phyloP scores from a whole-genome alignment of 1,139 yeast species.

The Sugiyamaella grinbergsii region DNA sequence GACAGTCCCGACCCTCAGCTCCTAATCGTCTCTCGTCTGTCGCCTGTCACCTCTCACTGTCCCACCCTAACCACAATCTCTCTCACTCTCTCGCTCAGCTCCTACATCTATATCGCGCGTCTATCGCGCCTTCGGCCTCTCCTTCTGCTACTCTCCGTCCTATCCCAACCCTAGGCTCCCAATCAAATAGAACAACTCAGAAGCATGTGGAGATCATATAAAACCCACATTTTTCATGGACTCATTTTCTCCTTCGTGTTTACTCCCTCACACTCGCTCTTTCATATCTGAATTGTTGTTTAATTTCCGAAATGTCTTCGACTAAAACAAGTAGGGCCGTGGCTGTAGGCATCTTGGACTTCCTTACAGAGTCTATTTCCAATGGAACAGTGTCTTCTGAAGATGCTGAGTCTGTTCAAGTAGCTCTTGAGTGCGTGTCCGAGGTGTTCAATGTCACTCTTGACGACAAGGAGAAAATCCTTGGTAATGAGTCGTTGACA shows the following conservation, averaged over 20 bases:
- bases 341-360: slow-evolving; percentile 74
- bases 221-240: not conserved
- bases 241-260: not conserved
- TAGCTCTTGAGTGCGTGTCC: slow-evolving; percentile 88
- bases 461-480: slow-evolving; percentile 46
- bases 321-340: slow-evolving; percentile 56
- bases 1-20: too few relatives aligned
- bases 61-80: too few relatives aligned
- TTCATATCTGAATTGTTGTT: not conserved
- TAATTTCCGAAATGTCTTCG: slow-evolving; percentile 7
- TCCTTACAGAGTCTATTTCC: slow-evolving; percentile 61
- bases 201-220: slow-evolving; percentile 4
- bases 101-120: too few relatives aligned
- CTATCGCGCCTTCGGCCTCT: too few relatives aligned
- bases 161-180: slow-evolving; percentile 9
- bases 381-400: slow-evolving; percentile 73
- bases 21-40: too few relatives aligned
- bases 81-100: too few relatives aligned
- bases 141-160: not conserved
- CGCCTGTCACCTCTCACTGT: too few relatives aligned
- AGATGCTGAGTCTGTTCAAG: slow-evolving; percentile 87
- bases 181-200: slow-evolving; percentile 10
- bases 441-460: slow-evolving; percentile 79
- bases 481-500: slow-evolving; percentile 48
- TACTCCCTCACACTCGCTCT: not conserved